phyloP scores from a whole-genome alignment of 148 eudicot genomes.

The Vaccinium myrtillus region DNA sequence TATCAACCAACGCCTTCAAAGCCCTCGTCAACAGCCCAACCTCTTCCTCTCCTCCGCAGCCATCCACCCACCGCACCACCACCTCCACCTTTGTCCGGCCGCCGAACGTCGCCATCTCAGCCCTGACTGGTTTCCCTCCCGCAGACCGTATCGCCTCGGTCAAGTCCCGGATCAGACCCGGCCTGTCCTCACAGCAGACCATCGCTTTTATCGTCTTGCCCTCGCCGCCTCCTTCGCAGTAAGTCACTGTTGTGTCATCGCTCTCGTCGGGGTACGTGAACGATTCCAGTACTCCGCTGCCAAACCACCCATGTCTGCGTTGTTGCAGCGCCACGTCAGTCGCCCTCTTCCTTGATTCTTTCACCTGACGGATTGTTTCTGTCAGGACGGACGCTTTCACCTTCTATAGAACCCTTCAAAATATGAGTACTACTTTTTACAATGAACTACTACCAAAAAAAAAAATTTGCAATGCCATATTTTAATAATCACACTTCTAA shows the following conservation, averaged over 20 bases:
- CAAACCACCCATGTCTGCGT: conserved; percentile 6
- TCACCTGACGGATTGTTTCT: conserved; percentile 30
- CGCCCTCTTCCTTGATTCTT: conserved; percentile 25
- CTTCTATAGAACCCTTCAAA: neutral
- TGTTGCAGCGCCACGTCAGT: neutral
- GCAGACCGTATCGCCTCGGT: conserved; percentile 12
- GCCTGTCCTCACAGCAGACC: conserved; percentile 32
- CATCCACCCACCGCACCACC: too few species aligned
- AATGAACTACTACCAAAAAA: too few species aligned
- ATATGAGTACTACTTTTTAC: too few species aligned
- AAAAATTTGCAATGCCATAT: too few species aligned
- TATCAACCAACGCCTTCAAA: conserved; percentile 30
- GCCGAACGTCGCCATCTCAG: neutral
- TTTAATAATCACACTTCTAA: too few species aligned
- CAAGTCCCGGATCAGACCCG: conserved; percentile 23
- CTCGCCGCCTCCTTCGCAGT: neutral
- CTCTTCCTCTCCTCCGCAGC: conserved; percentile 17
- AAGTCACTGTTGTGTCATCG: conserved; percentile 15
- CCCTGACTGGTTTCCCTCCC: conserved; percentile 17
- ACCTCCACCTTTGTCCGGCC: conserved; percentile 24
- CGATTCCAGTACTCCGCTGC: neutral
- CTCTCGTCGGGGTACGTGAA: conserved; percentile 22
- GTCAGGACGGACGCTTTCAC: conserved; percentile 25
- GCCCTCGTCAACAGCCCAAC: conserved; percentile 21
- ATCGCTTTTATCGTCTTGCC: conserved; percentile 16